Conservation (phyloP, 306 rosid genomes). For the Lagenaria siceraria region DNA sequence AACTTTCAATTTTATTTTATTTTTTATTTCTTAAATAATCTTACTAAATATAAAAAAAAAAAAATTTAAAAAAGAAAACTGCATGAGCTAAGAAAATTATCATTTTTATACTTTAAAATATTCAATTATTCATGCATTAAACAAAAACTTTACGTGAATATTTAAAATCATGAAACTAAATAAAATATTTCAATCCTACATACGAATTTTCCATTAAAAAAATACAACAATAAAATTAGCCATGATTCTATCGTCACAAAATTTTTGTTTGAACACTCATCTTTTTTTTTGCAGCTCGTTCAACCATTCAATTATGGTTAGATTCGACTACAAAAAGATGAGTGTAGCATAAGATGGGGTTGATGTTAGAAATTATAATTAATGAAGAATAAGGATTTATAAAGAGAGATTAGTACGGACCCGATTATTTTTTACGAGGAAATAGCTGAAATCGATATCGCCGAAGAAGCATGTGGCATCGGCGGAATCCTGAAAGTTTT, state of each 20-base stretch:
- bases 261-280: too few relatives aligned
- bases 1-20: not conserved
- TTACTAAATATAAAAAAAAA: not conserved
- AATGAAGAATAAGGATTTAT: too few relatives aligned
- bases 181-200: not conserved
- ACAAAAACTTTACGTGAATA: not conserved
- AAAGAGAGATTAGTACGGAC: conserved; percentile 22
- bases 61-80: too few relatives aligned
- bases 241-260: too few relatives aligned
- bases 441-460: conserved; percentile 10
- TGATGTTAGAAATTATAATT: too few relatives aligned
- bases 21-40: not conserved
- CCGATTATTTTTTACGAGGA: conserved; percentile 27
- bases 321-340: too few relatives aligned
- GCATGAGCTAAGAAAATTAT: not conserved
- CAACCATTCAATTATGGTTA: too few relatives aligned
- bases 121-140: not conserved
- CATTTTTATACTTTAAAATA: not conserved
- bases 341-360: too few relatives aligned
- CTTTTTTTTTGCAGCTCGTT: too few relatives aligned
- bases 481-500: conserved; percentile 4
- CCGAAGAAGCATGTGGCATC: conserved; percentile 18
- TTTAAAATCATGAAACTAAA: not conserved
- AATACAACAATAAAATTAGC: not conserved
- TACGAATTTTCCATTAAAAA: not conserved